A percentile compares a stretch with the other conserved stretches of the same genome.
Evolutionary conservation across 306 rosid species (phyloP).

Genomic region (Castanea mollissima): DNA sequence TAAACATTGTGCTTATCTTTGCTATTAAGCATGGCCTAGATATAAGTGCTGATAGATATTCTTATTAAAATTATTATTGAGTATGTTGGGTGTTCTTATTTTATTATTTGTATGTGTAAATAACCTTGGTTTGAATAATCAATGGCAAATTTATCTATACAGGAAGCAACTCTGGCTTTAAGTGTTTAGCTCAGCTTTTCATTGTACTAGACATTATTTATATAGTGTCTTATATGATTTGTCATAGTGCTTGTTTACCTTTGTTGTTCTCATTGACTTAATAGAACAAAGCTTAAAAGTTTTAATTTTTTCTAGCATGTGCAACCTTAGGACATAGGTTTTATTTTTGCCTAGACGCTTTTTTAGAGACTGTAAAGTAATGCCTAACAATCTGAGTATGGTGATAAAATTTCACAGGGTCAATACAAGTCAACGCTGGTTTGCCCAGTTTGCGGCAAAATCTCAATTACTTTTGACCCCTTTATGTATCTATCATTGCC

Average conservation of each 20-base stretch:
- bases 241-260: neutral
- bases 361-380: neutral
- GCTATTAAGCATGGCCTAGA: neutral
- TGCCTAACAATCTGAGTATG: slow-evolving; percentile 2
- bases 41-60: neutral
- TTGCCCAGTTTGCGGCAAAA: slow-evolving; percentile 85
- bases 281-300: neutral
- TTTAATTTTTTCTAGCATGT: neutral
- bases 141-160: neutral
- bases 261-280: neutral
- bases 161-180: neutral
- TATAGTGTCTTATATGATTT: too few relatives aligned
- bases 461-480: slow-evolving; percentile 96
- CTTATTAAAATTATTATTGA: neutral
- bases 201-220: neutral
- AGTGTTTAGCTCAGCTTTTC: neutral
- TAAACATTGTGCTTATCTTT: neutral
- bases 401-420: slow-evolving; percentile 60
- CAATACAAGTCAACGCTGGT: slow-evolving; percentile 98
- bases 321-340: neutral
- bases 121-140: neutral
- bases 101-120: neutral
- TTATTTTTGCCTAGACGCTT: neutral
- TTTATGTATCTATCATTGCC: slow-evolving; percentile 98
- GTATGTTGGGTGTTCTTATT: neutral